A percentile compares a stretch with the other conserved stretches of the same genome.
phyloP scores from a whole-genome alignment of 164 flowering plant species.

The Cinnamomum chago region DNA sequence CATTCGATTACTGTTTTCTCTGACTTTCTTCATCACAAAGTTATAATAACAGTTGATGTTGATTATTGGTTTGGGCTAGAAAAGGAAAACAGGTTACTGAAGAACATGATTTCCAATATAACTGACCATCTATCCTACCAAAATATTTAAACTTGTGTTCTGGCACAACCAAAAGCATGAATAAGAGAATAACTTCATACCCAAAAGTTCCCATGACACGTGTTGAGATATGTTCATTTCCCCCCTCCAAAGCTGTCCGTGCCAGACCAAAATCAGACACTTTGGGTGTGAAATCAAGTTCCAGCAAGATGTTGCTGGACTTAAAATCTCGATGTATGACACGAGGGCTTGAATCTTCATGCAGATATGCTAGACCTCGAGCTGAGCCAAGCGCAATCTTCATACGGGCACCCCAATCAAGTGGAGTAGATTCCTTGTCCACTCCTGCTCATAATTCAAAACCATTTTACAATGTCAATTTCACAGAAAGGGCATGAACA shows the following conservation, averaged over 20 bases:
- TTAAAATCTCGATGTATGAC: conserved; percentile 97
- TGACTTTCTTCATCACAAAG: neutral
- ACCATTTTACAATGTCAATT: conserved; percentile 1
- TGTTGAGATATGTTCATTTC: conserved; percentile 69
- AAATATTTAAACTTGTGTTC: no score
- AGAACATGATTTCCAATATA: no score
- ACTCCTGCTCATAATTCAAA: conserved; percentile 36
- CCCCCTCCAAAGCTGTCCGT: conserved; percentile 69
- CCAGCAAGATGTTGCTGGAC: conserved; percentile 88
- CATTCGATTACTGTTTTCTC: neutral
- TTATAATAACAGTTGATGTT: neutral
- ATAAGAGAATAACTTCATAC: conserved; percentile 29
- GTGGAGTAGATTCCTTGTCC: conserved; percentile 69
- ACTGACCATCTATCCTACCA: neutral
- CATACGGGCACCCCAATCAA: conserved; percentile 78
- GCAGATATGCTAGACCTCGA: conserved; percentile 91
- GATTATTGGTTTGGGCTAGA: neutral
- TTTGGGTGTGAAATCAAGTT: conserved; percentile 87
- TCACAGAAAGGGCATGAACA: no score
- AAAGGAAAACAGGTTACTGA: neutral
- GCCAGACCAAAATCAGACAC: conserved; percentile 96
- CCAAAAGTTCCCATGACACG: conserved; percentile 96
- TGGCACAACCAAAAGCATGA: neutral
- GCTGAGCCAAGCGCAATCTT: conserved; percentile 98
- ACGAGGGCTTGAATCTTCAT: conserved; percentile 93